Conservation (phyloP, 176 grass and related monocot genomes). For the Alopecurus myosuroides region DNA sequence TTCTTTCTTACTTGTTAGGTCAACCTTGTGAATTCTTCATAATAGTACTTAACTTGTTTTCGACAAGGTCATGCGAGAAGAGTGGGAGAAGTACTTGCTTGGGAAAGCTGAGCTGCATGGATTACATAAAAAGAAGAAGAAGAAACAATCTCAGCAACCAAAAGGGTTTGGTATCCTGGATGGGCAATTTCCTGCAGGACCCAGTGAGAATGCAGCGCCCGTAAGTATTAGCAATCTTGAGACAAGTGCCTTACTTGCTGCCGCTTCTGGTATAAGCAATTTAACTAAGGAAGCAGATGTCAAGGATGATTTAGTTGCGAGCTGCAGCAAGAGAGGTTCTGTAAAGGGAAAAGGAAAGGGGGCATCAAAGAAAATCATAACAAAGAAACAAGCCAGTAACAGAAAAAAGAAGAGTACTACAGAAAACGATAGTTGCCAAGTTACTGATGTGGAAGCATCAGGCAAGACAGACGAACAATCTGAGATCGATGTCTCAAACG, state of each 20-base stretch:
- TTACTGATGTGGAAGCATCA: slow-evolving; percentile 20
- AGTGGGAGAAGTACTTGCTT: slow-evolving; percentile 95
- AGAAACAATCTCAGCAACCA: slow-evolving; percentile 67
- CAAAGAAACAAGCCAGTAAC: slow-evolving; percentile 25
- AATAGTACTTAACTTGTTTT: slow-evolving; percentile 24
- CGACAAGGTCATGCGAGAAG: slow-evolving; percentile 69
- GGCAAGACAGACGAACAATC: slow-evolving; percentile 30
- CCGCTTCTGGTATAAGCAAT: slow-evolving; percentile 69
- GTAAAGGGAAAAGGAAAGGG: slow-evolving; percentile 59
- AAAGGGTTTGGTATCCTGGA: slow-evolving; percentile 94
- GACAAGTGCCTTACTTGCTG: slow-evolving; percentile 78
- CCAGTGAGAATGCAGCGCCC: slow-evolving; percentile 51
- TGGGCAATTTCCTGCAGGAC: slow-evolving; percentile 52
- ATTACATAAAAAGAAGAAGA: slow-evolving; percentile 65
- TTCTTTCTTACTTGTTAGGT: neutral
- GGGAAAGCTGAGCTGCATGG: slow-evolving; percentile 73
- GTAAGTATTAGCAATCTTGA: slow-evolving; percentile 73
- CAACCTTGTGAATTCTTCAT: slow-evolving; percentile 12
- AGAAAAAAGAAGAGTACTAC: slow-evolving; percentile 25
- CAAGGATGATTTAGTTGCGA: slow-evolving; percentile 34
- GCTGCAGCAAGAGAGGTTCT: slow-evolving; percentile 19
- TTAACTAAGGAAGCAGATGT: slow-evolving; percentile 45
- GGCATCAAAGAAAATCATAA: slow-evolving; percentile 36
- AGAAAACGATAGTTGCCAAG: slow-evolving; percentile 34
- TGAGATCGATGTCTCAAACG: slow-evolving; percentile 20